Evolutionary conservation across 2,329 filamentous ascomycete species (phyloP).

Genomic region (Sporothrix humicola): DNA sequence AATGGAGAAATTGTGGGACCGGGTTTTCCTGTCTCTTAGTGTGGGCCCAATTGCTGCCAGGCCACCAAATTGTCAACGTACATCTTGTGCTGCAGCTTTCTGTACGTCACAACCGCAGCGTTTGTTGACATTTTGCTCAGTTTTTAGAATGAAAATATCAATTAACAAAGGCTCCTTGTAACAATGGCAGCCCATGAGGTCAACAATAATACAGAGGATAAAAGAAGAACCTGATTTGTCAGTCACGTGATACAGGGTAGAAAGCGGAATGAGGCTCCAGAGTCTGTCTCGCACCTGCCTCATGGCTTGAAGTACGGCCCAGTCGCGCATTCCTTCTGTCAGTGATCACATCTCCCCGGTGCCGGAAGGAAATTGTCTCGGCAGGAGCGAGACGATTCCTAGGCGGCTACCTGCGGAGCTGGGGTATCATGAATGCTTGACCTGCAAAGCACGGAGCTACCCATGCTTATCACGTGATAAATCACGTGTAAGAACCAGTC

Average conservation of each 20-base stretch:
- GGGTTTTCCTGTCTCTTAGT: not conserved
- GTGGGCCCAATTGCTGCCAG: conserved; percentile 11
- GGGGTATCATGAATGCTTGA: no score
- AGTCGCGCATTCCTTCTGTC: not conserved
- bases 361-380: not conserved
- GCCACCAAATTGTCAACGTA: conserved; percentile 23
- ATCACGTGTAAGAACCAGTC: not conserved
- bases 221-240: no score
- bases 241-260: not conserved
- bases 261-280: not conserved
- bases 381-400: not conserved
- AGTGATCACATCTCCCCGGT: not conserved
- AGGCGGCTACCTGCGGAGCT: not conserved
- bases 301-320: not conserved
- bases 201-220: not conserved
- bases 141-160: no score
- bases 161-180: no score
- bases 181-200: no score
- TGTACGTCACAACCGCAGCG: not conserved
- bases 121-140: no score
- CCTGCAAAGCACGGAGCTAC: not conserved
- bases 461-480: not conserved
- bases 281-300: not conserved
- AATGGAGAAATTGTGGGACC: conserved; percentile 21
- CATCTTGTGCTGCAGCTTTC: conserved; percentile 9